Evolutionary conservation across 1,284 basidiomycete genomes (phyloP).

Genomic region (Anthracocystis panici-leucophaei): DNA sequence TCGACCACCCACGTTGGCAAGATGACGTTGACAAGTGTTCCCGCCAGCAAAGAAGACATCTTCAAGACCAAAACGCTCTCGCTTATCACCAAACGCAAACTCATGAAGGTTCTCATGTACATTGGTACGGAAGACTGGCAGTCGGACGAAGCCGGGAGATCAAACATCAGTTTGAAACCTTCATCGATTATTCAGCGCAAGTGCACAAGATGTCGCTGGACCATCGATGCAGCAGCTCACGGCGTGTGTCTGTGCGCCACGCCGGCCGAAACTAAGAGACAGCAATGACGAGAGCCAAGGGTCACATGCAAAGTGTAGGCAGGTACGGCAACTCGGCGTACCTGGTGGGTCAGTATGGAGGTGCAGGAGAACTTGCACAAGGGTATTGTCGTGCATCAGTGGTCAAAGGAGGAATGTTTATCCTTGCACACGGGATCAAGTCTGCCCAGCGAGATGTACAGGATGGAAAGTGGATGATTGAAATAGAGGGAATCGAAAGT

Average conservation of each 20-base stretch:
- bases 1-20: background rate
- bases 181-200: constrained; percentile 75
- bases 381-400: constrained; percentile 64
- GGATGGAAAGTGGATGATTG: constrained; percentile 50
- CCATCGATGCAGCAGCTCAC: constrained; percentile 52
- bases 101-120: constrained; percentile 86
- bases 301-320: constrained; percentile 82
- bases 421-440: constrained; percentile 49
- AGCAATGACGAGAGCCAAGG: constrained; percentile 47
- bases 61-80: constrained; percentile 85
- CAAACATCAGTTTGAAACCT: constrained; percentile 20
- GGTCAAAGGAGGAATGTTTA: constrained; percentile 61
- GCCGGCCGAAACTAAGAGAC: constrained; percentile 29
- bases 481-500: constrained; percentile 74
- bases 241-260: constrained; percentile 68
- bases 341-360: constrained; percentile 93
- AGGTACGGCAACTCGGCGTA: constrained; percentile 91
- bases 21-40: constrained; percentile 73
- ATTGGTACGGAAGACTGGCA: constrained; percentile 42
- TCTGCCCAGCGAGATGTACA: constrained; percentile 7
- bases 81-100: constrained; percentile 85
- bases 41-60: constrained; percentile 90
- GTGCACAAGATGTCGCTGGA: constrained; percentile 77
- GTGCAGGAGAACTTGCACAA: constrained; percentile 71
- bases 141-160: constrained; percentile 13